Evolutionary conservation across 805 yeast species (phyloP).

Genomic region (Hanseniaspora mollemarum): DNA sequence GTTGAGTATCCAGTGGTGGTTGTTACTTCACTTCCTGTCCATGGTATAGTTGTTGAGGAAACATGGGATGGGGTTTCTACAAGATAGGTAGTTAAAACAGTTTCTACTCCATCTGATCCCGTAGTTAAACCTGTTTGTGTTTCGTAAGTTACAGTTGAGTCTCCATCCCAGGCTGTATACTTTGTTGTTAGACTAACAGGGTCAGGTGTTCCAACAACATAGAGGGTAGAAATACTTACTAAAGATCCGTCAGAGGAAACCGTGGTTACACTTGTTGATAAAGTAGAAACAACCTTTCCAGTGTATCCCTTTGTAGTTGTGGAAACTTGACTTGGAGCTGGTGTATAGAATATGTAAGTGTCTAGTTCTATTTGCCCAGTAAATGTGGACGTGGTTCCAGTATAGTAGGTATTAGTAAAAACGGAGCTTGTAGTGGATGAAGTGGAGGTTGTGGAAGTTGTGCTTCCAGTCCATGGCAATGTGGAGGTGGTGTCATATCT

Average conservation of each 20-base stretch:
- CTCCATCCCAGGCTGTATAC: slow-evolving; percentile 10
- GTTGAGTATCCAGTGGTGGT: slow-evolving; percentile 22
- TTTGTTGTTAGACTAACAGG: slow-evolving; percentile 14
- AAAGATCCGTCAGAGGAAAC: neutral
- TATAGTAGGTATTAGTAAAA: neutral
- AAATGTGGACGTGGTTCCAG: neutral
- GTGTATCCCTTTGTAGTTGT: neutral
- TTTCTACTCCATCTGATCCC: neutral
- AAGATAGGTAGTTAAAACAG: slow-evolving; percentile 4
- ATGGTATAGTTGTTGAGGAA: slow-evolving; percentile 19
- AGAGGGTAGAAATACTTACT: neutral
- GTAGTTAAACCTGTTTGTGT: slow-evolving; percentile 1
- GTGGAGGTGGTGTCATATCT: neutral
- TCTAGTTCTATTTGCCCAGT: neutral
- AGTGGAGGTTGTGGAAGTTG: neutral
- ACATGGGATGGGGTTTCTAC: slow-evolving; percentile 22
- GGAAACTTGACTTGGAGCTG: neutral
- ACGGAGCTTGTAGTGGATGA: neutral
- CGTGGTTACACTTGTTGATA: neutral
- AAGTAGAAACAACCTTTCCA: neutral
- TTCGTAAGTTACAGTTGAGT: neutral
- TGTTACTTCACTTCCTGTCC: slow-evolving; percentile 20
- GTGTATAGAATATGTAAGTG: neutral
- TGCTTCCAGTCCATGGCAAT: neutral
- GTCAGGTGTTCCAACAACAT: slow-evolving; percentile 15